Conservation (phyloP, 768 basidiomycete species). For the Termitomyces sp. region DNA sequence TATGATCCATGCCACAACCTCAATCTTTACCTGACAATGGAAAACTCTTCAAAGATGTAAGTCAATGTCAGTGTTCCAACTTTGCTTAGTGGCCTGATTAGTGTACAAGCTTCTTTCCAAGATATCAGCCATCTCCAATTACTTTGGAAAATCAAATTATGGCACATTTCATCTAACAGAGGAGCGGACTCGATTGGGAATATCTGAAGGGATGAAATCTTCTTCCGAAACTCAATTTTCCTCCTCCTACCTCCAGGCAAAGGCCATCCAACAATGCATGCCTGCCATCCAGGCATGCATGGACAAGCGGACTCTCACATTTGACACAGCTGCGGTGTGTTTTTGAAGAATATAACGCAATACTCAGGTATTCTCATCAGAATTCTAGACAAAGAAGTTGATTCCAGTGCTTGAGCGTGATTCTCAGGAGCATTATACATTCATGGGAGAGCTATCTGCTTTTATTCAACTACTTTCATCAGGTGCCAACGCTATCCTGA, state of each 20-base stretch:
- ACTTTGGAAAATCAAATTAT: neutral
- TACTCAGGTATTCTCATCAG: no score
- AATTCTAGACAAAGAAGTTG: no score
- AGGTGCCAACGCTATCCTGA: constrained; percentile 18
- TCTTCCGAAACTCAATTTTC: neutral
- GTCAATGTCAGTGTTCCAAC: no score
- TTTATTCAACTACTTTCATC: neutral
- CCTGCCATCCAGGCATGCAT: neutral
- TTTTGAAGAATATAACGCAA: no score
- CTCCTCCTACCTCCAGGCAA: neutral
- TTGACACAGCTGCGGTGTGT: no score
- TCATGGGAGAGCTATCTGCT: neutral
- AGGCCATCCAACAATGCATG: neutral
- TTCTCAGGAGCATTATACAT: no score
- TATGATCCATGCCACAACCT: constrained; percentile 10
- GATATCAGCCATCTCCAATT: neutral
- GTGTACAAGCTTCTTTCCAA: no score
- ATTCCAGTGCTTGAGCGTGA: no score
- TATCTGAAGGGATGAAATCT: neutral
- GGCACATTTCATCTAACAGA: neutral
- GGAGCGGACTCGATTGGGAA: neutral
- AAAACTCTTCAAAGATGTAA: constrained; percentile 14
- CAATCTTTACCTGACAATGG: constrained; percentile 21
- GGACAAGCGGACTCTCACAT: neutral
- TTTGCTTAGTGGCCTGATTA: no score